Evolutionary conservation across 768 basidiomycete genomes (phyloP).

Genomic region (Russula brevipes): DNA sequence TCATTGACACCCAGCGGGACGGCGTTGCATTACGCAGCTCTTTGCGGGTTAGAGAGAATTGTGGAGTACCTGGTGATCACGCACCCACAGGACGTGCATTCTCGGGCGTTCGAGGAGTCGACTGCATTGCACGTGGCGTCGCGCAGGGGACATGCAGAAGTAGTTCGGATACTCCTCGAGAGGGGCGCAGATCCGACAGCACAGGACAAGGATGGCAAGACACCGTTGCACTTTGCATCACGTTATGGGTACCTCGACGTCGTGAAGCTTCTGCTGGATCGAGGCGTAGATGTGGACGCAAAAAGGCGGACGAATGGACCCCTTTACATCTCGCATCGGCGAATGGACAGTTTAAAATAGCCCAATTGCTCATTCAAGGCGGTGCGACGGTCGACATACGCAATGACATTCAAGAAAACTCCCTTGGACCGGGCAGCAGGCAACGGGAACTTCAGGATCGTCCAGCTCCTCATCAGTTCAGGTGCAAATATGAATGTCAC

Average conservation of each 20-base stretch:
- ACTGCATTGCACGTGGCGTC: no score
- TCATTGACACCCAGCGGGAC: not conserved
- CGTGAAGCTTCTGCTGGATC: constrained; percentile 1
- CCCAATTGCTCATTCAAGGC: not conserved
- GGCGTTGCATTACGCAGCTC: not conserved
- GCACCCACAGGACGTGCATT: no score
- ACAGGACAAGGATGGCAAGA: not conserved
- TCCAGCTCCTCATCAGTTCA: not conserved
- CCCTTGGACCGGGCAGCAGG: constrained; percentile 2
- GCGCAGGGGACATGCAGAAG: not conserved
- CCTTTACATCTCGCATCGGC: constrained; percentile 4
- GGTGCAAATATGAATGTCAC: not conserved
- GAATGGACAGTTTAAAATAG: not conserved
- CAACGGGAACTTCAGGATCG: not conserved
- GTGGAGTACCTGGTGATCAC: no score
- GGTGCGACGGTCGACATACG: not conserved
- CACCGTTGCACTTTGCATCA: not conserved
- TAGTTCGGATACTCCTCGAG: not conserved
- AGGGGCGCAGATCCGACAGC: not conserved
- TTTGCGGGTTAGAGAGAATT: no score
- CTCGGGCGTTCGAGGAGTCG: no score
- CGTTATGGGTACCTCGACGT: not conserved
- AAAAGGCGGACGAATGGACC: constrained; percentile 5
- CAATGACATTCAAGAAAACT: not conserved
- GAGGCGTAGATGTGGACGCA: not conserved